These are phyloP conservation scores for Penicillium robsamsonii DNA, from an alignment of 495 filamentous ascomycete genomes.

Conservation along the genomic window DNA sequence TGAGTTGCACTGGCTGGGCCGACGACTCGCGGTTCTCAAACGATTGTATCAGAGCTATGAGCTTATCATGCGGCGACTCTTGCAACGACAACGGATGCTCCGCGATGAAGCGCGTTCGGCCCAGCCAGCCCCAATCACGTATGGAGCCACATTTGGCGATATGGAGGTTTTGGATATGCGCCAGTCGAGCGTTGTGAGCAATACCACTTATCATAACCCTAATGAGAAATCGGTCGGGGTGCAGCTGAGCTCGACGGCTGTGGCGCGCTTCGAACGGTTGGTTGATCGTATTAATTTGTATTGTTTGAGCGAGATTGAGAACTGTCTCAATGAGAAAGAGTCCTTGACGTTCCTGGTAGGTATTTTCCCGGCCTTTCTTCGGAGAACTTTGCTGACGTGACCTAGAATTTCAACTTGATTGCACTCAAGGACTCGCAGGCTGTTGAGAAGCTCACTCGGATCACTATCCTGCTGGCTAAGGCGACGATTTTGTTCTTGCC, in stretches of 20 bases:
- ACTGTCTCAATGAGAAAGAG: slow-evolving; percentile 75
- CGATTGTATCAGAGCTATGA: slow-evolving; percentile 78
- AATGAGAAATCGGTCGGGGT: slow-evolving; percentile 50
- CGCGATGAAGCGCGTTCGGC: slow-evolving; percentile 33
- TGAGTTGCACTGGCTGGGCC: slow-evolving; percentile 69
- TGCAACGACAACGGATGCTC: slow-evolving; percentile 53
- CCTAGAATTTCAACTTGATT: slow-evolving; percentile 82
- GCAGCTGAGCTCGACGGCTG: slow-evolving; percentile 60
- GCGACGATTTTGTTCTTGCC: slow-evolving; percentile 82
- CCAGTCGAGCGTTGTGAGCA: slow-evolving; percentile 29
- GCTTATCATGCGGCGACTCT: slow-evolving; percentile 69
- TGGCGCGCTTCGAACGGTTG: slow-evolving; percentile 72
- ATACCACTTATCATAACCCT: slow-evolving; percentile 18
- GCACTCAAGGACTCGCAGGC: slow-evolving; percentile 78
- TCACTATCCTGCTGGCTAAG: slow-evolving; percentile 80
- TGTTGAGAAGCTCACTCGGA: slow-evolving; percentile 73
- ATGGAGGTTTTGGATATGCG: slow-evolving; percentile 29
- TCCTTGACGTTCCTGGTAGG: slow-evolving; percentile 67
- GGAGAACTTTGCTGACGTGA: slow-evolving; percentile 16
- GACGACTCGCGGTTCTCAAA: slow-evolving; percentile 64
- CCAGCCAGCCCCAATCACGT: slow-evolving; percentile 20
- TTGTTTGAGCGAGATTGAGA: slow-evolving; percentile 76
- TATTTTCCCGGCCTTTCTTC: neutral
- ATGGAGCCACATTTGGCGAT: slow-evolving; percentile 31
- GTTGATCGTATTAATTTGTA: slow-evolving; percentile 74